Conservation (phyloP, 768 basidiomycete genomes). For the Vararia minispora region DNA sequence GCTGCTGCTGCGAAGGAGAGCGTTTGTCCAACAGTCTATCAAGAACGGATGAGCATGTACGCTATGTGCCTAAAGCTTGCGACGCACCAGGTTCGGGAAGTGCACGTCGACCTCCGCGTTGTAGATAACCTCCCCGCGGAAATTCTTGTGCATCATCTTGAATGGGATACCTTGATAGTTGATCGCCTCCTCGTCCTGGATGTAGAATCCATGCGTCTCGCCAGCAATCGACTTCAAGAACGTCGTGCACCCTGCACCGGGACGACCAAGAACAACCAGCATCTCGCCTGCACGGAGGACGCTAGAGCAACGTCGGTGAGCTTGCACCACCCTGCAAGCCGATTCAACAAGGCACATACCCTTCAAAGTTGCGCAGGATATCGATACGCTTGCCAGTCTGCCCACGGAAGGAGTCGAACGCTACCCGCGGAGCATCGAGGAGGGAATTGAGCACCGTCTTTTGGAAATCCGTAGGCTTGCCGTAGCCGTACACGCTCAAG, state of each 20-base stretch:
- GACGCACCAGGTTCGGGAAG: slow-evolving; percentile 23
- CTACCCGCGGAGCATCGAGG: slow-evolving; percentile 10
- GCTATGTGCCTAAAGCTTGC: slow-evolving; percentile 34
- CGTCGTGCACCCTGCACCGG: slow-evolving; percentile 74
- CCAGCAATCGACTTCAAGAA: slow-evolving; percentile 80
- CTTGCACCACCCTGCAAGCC: slow-evolving; percentile 29
- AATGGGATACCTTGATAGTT: slow-evolving; percentile 71
- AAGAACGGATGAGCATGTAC: slow-evolving; percentile 74
- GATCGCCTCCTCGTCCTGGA: slow-evolving; percentile 55
- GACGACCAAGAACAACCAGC: slow-evolving; percentile 81
- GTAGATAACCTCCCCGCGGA: slow-evolving; percentile 71
- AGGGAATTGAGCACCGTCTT: slow-evolving; percentile 28
- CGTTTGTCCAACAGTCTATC: slow-evolving; percentile 65
- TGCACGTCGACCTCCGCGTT: slow-evolving; percentile 69
- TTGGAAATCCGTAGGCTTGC: slow-evolving; percentile 28
- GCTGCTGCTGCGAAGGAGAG: slow-evolving; percentile 61
- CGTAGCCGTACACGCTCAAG: slow-evolving; percentile 23
- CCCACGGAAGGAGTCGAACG: not conserved
- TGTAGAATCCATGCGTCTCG: slow-evolving; percentile 50
- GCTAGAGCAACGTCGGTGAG: too few species aligned
- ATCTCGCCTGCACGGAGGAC: too few species aligned
- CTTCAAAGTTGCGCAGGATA: not conserved
- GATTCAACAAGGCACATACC: not conserved
- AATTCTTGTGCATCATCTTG: slow-evolving; percentile 61
- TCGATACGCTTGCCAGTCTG: slow-evolving; percentile 5